Conservation (phyloP, 495 filamentous ascomycete species). For the Pyrenula aspistea region DNA sequence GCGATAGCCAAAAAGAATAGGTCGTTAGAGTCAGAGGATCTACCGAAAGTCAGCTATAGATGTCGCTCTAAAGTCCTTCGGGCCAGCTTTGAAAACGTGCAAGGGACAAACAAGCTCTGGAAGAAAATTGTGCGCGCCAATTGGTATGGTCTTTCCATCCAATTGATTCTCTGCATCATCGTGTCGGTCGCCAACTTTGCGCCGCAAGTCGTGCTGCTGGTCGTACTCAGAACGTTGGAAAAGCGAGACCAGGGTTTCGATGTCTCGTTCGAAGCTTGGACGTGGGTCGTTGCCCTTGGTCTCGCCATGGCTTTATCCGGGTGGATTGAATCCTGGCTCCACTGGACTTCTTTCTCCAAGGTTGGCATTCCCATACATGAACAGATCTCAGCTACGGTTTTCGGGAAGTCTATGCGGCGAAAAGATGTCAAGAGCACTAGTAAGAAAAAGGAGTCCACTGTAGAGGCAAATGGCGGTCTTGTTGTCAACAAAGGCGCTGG, state of each 20-base stretch:
- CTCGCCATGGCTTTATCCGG: constrained; percentile 39
- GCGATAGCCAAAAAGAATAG: constrained; percentile 38
- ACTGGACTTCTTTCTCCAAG: constrained; percentile 54
- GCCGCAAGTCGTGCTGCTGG: constrained; percentile 57
- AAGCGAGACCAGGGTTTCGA: constrained; percentile 26
- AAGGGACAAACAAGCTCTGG: constrained; percentile 45
- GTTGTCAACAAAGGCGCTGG: not conserved
- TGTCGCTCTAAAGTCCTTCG: constrained; percentile 34
- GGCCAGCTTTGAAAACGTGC: constrained; percentile 36
- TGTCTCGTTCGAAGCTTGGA: constrained; percentile 39
- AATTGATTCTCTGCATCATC: constrained; percentile 39
- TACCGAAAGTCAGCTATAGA: constrained; percentile 41
- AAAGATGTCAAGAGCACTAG: constrained; percentile 59
- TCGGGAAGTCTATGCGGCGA: constrained; percentile 64
- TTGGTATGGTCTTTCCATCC: constrained; percentile 35
- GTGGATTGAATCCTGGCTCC: constrained; percentile 48
- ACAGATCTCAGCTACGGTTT: constrained; percentile 61
- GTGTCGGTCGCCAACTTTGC: constrained; percentile 48
- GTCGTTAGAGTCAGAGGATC: constrained; percentile 43
- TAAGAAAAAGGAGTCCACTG: constrained; percentile 21
- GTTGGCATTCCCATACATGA: constrained; percentile 53
- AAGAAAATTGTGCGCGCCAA: constrained; percentile 44
- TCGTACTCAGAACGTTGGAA: constrained; percentile 53
- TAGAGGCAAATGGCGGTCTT: not conserved
- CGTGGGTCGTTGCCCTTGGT: constrained; percentile 57